Percentiles rank a stretch among this genome's conserved stretches.
phyloP scores from a whole-genome alignment of 345 rosid species.

The Lepidium sativum region DNA sequence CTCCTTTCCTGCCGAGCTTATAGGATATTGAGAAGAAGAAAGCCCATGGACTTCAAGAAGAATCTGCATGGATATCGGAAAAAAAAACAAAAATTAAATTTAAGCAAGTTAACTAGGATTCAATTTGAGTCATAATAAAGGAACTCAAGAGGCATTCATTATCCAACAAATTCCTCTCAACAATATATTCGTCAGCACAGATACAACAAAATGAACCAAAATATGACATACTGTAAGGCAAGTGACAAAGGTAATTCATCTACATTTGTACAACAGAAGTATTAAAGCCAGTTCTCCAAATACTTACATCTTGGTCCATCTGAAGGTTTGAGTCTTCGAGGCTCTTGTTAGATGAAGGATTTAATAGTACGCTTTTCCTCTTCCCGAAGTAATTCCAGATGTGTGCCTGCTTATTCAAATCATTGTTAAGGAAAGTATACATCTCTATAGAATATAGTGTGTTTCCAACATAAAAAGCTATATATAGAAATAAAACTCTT shows the following conservation, averaged over 20 bases:
- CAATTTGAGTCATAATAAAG: not conserved
- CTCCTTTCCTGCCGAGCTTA: conserved; percentile 68
- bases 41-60: conserved; percentile 63
- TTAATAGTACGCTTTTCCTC: conserved; percentile 35
- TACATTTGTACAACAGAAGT: not conserved
- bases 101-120: not conserved
- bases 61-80: conserved; percentile 40
- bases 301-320: conserved; percentile 91
- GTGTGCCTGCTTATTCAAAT: conserved; percentile 21
- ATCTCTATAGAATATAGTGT: not conserved
- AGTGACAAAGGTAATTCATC: not conserved
- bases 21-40: conserved; percentile 39
- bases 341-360: conserved; percentile 32
- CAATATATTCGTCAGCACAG: not conserved
- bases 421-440: conserved; percentile 27
- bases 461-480: not conserved
- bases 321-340: conserved; percentile 72
- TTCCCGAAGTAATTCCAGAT: conserved; percentile 76
- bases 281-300: not conserved
- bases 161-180: conserved; percentile 4
- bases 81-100: not conserved
- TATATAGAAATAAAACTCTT: conserved; percentile 4
- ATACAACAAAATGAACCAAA: not conserved
- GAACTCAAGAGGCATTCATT: conserved; percentile 2
- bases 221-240: not conserved